Conservation (phyloP, 352 stramenopile genomes). For the Globisporangium iwayamae region DNA sequence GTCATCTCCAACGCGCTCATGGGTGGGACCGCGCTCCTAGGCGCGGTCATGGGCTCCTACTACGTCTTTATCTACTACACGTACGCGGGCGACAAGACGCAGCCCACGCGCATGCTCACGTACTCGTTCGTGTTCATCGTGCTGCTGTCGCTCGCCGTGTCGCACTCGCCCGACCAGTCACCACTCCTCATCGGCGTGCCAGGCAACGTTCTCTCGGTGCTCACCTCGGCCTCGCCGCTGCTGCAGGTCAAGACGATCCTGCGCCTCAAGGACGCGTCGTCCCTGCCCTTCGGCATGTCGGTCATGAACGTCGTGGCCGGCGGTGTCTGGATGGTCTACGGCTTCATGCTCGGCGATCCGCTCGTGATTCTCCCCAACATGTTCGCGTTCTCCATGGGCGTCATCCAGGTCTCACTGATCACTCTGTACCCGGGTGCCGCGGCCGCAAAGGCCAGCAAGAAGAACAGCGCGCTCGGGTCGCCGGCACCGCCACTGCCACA, state of each 20-base stretch:
- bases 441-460: slow-evolving; percentile 1
- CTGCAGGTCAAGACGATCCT: slow-evolving; percentile 70
- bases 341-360: slow-evolving; percentile 54
- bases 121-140: slow-evolving; percentile 46
- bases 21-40: slow-evolving; percentile 50
- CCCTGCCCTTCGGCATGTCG: slow-evolving; percentile 72
- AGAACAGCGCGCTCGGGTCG: neutral
- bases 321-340: slow-evolving; percentile 64
- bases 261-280: slow-evolving; percentile 57
- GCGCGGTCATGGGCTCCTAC: slow-evolving; percentile 50
- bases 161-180: slow-evolving; percentile 41
- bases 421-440: slow-evolving; percentile 36
- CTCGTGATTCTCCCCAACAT: slow-evolving; percentile 70
- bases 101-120: slow-evolving; percentile 37
- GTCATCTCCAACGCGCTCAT: slow-evolving; percentile 63
- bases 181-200: slow-evolving; percentile 70
- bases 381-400: slow-evolving; percentile 64
- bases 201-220: slow-evolving; percentile 66
- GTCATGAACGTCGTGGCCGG: slow-evolving; percentile 74
- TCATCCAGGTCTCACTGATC: slow-evolving; percentile 70
- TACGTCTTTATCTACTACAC: slow-evolving; percentile 75
- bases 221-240: slow-evolving; percentile 66
- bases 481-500: neutral
- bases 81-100: slow-evolving; percentile 40
- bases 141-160: slow-evolving; percentile 47